A percentile compares a stretch with the other conserved stretches of the same genome.
These are phyloP conservation scores for Beta corolliflora DNA, from an alignment of 179 eudicot species.

Conservation along the genomic window DNA sequence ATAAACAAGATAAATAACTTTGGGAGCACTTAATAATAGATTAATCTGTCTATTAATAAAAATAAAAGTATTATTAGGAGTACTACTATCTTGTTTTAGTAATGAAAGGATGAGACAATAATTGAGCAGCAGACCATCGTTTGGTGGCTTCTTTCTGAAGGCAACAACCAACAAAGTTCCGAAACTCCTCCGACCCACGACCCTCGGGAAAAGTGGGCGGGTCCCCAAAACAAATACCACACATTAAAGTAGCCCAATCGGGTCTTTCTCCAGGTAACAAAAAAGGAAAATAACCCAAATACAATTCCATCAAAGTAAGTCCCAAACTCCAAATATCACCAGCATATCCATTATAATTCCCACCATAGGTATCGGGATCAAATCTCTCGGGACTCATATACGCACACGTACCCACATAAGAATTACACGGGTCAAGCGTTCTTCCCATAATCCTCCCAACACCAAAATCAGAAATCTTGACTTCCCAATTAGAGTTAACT, in stretches of 20 bases:
- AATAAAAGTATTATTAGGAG: background rate
- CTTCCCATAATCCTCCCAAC: conserved; percentile 82
- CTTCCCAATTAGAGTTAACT: conserved; percentile 51
- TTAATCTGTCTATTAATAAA: background rate
- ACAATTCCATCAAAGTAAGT: conserved; percentile 69
- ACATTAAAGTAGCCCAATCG: conserved; percentile 94
- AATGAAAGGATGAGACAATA: conserved; percentile 72
- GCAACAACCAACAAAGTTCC: conserved; percentile 70
- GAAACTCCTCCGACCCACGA: conserved; percentile 56
- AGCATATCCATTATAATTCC: conserved; percentile 78
- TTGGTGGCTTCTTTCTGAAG: conserved; percentile 72
- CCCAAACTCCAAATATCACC: conserved; percentile 93
- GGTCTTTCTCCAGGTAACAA: conserved; percentile 71
- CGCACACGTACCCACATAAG: conserved; percentile 91
- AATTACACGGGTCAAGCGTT: conserved; percentile 78
- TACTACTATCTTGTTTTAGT: background rate
- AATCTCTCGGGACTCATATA: conserved; percentile 95
- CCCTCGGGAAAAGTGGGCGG: conserved; percentile 71
- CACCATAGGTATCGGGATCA: conserved; percentile 84
- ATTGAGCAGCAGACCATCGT: conserved; percentile 66
- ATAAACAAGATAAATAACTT: background rate
- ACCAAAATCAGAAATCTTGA: conserved; percentile 85
- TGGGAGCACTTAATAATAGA: background rate
- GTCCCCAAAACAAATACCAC: conserved; percentile 90
- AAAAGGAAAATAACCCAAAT: conserved; percentile 78